Percentiles rank a stretch among this genome's conserved stretches.
Conservation (phyloP, 225 moss, liverwort and hornwort genomes). For the Ulota crispa region DNA sequence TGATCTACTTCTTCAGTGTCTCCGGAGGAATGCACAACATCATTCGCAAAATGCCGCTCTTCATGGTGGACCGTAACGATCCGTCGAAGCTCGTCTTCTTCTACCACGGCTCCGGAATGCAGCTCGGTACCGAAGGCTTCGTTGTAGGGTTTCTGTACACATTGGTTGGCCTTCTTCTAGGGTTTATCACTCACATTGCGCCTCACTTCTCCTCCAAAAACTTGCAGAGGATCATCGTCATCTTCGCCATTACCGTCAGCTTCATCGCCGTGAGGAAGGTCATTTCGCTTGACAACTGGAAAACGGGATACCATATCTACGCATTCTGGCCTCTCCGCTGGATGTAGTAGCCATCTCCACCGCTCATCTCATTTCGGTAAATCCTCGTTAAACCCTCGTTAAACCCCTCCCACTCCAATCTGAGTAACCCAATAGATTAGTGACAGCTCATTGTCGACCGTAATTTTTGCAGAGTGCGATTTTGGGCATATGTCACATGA, state of each 20-base stretch:
- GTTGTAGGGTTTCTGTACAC: conserved; percentile 74
- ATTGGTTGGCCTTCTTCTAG: conserved; percentile 64
- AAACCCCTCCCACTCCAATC: not conserved
- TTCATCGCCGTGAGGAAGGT: conserved; percentile 72
- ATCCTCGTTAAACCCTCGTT: not conserved
- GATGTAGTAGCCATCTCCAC: conserved; percentile 29
- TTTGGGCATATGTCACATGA: not conserved
- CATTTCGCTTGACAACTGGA: conserved; percentile 71
- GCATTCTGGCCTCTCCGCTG: conserved; percentile 66
- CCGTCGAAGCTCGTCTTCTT: conserved; percentile 74
- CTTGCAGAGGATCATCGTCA: conserved; percentile 54
- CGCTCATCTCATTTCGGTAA: not conserved
- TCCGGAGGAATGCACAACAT: conserved; percentile 96
- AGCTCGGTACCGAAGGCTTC: conserved; percentile 83
- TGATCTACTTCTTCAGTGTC: conserved; percentile 85
- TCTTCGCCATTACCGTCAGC: conserved; percentile 52
- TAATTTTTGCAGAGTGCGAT: not conserved
- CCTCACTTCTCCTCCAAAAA: conserved; percentile 47
- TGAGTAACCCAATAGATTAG: not conserved
- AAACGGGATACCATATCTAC: conserved; percentile 73
- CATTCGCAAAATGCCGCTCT: conserved; percentile 78
- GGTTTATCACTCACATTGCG: conserved; percentile 60
- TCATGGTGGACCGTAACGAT: conserved; percentile 63
- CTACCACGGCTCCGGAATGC: conserved; percentile 78
- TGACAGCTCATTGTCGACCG: not conserved